Percentiles rank a stretch among this genome's conserved stretches.
Evolutionary conservation across 345 rosid genomes (phyloP).

Genomic region (Populus euphratica): DNA sequence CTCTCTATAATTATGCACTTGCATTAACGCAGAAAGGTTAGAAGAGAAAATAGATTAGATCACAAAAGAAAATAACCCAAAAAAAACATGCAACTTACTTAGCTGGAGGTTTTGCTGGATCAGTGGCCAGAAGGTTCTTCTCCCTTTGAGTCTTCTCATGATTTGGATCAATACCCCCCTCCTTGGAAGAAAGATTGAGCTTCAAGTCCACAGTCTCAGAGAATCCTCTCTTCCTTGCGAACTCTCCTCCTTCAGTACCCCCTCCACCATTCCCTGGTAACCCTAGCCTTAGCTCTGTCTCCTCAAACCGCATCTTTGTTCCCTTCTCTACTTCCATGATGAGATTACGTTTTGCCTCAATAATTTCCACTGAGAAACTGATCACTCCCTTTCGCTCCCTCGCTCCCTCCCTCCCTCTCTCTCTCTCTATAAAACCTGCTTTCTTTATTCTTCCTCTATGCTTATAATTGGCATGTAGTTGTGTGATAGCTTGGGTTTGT

Average conservation of each 20-base stretch:
- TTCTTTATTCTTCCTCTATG: not conserved
- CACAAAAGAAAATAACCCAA: not conserved
- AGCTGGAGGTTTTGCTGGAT: constrained; percentile 72
- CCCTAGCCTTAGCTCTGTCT: constrained; percentile 81
- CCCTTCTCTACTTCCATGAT: constrained; percentile 31
- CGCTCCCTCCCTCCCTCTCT: not conserved
- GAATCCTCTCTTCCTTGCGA: constrained; percentile 64
- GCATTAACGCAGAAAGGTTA: not conserved
- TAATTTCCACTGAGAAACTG: not conserved
- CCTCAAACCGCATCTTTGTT: constrained; percentile 46
- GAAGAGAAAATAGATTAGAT: not conserved
- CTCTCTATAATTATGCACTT: not conserved
- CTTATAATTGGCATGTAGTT: not conserved
- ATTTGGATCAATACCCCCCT: constrained; percentile 12
- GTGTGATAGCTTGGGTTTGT: not conserved
- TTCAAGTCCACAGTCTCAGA: constrained; percentile 71
- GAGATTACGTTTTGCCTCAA: not conserved
- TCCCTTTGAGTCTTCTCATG: constrained; percentile 18
- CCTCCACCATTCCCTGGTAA: constrained; percentile 49
- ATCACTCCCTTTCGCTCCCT: not conserved
- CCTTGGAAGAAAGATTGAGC: constrained; percentile 57
- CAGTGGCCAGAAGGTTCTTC: constrained; percentile 35
- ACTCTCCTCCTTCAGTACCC: constrained; percentile 22
- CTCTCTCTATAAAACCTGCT: constrained; percentile 9
- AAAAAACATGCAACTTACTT: constrained; percentile 38